A percentile compares a stretch with the other conserved stretches of the same genome.
Conservation (phyloP, 164 flowering plant genomes). For the Malania oleifera region DNA sequence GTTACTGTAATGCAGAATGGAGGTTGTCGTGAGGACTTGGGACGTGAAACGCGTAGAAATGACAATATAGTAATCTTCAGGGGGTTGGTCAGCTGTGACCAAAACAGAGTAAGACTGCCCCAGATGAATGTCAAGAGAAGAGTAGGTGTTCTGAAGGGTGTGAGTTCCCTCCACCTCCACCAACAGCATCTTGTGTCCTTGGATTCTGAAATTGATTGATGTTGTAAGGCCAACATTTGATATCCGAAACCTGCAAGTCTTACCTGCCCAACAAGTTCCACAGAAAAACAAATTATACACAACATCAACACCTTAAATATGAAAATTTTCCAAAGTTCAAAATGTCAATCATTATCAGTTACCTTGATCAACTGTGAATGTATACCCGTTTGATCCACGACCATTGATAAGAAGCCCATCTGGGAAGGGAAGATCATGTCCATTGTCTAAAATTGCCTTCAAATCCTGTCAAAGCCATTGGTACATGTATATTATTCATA, state of each 20-base stretch:
- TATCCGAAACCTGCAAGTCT: constrained; percentile 60
- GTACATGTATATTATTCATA: neutral
- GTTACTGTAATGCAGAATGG: constrained; percentile 47
- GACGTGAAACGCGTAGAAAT: constrained; percentile 56
- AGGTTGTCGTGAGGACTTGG: constrained; percentile 41
- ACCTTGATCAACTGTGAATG: constrained; percentile 57
- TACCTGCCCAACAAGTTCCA: constrained; percentile 33
- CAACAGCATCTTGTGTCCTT: constrained; percentile 55
- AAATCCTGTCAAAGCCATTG: constrained; percentile 26
- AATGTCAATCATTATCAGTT: neutral
- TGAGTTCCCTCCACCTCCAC: constrained; percentile 74
- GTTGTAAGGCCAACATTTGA: constrained; percentile 57
- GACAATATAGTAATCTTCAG: constrained; percentile 49
- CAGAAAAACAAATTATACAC: neutral
- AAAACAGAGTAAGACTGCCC: constrained; percentile 68
- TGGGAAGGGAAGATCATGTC: constrained; percentile 45
- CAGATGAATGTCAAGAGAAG: constrained; percentile 60
- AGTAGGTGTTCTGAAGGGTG: constrained; percentile 50
- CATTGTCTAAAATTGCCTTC: constrained; percentile 43
- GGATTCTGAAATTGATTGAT: constrained; percentile 59
- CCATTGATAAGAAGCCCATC: constrained; percentile 65
- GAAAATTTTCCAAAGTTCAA: neutral
- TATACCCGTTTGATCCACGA: constrained; percentile 38
- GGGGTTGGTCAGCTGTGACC: constrained; percentile 55
- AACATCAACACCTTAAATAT: neutral